Evolutionary conservation across 257 asterid species (phyloP).

Genomic region (Fraxinus excelsior): DNA sequence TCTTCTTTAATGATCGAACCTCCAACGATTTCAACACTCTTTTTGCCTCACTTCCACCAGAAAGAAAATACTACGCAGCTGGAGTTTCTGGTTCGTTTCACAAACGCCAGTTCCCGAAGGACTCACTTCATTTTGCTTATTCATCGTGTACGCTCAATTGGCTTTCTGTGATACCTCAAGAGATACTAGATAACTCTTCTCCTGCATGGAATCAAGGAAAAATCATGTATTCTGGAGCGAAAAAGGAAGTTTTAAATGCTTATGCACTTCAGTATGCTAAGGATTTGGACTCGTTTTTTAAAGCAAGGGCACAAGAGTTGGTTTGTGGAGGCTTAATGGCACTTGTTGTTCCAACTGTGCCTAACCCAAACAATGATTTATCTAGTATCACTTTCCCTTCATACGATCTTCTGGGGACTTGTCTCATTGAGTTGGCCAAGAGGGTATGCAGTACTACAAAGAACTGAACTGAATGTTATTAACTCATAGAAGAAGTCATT

Average conservation of each 20-base stretch:
- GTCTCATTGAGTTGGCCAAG: constrained; percentile 34
- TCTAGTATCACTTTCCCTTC: neutral
- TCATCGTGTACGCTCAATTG: constrained; percentile 39
- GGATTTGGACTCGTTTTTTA: constrained; percentile 32
- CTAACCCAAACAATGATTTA: neutral
- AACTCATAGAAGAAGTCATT: too few relatives aligned
- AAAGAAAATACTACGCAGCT: constrained; percentile 30
- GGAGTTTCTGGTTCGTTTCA: constrained; percentile 44
- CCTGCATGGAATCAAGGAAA: constrained; percentile 31
- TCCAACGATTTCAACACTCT: constrained; percentile 49
- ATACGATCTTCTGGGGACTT: constrained; percentile 12
- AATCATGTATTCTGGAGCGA: constrained; percentile 24
- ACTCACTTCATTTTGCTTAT: constrained; percentile 30
- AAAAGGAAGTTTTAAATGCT: constrained; percentile 19
- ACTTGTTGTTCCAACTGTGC: constrained; percentile 15
- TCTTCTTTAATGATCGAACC: constrained; percentile 39
- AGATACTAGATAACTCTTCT: constrained; percentile 4
- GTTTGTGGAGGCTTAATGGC: constrained; percentile 35
- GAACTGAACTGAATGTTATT: too few relatives aligned
- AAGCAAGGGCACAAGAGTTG: constrained; percentile 40
- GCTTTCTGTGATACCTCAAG: constrained; percentile 38
- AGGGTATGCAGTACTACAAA: constrained; percentile 20
- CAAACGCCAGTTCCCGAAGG: constrained; percentile 29
- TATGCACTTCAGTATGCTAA: constrained; percentile 34
- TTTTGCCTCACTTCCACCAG: constrained; percentile 25